Evolutionary conservation across 108 stramenopile genomes (phyloP), one percentile per base, ranked within the genome.

Genomic region (Cyclotella atomus): DNA sequence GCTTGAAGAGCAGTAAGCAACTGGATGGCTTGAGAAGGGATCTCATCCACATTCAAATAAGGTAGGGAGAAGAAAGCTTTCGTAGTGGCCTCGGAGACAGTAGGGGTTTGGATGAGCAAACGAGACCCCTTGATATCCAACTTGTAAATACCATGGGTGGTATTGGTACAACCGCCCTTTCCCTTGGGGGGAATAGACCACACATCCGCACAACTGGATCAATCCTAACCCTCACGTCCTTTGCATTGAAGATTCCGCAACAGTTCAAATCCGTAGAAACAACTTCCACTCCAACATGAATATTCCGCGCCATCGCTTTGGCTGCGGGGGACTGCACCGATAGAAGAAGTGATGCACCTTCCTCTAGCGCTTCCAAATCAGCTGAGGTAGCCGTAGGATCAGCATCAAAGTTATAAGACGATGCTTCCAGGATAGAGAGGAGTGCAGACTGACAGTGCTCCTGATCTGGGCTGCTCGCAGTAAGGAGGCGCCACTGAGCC

Each of bases 211-310:
- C 52, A 19, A 53, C 52, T 2, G 52, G 52, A 5, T 53, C 52
- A 19, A 53, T 24, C 12, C 52, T 1, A 1, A 53, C 23, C 1
- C 52, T 3, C 1, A 53, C 52, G 1, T 53, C 52, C 20, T 53
- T 53, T 53, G 21, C 52, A 53, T 53, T 53, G 24, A 53, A 53
- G 52, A 53, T 24, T 24, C 52, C 52, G 24, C 52, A 53, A 53
- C 52, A 53, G 21, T 2, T 24, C 19, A 2, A 23, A 53, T 53
- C 52, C 20, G 2, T 23, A 10, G 20, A 53, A 5, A 53, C 52
- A 20, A 53, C 52, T 24, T 24, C 52, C 4, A 53, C 19, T 2
- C 52, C 52, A 1, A 53, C 52, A 53, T 53, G 4, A 5, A 53
- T 23, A 5, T 24, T 53, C 52, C 5, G 19, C 52, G 5, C 19